Evolutionary conservation across 148 eudicot genomes (phyloP).

Genomic region (Rhododendron ovatum): DNA sequence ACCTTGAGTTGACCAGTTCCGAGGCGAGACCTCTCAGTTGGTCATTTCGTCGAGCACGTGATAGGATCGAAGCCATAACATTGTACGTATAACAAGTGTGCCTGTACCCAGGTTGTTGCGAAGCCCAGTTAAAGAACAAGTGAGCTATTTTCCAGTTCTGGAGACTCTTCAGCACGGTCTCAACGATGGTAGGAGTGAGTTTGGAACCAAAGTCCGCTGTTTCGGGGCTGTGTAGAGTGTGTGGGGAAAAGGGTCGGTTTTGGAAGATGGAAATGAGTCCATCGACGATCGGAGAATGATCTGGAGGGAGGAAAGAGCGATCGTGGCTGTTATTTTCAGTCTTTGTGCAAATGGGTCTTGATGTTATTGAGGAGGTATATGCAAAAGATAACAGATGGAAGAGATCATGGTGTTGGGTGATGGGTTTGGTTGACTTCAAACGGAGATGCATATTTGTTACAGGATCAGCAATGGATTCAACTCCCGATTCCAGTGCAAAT

Average conservation of each 20-base stretch:
- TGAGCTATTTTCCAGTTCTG: constrained; percentile 54
- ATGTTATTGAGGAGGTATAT: neutral
- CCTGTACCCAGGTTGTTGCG: constrained; percentile 43
- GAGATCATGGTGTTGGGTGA: too few species aligned
- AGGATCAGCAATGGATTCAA: too few species aligned
- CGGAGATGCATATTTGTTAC: neutral
- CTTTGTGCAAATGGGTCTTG: constrained; percentile 1
- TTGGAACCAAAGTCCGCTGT: constrained; percentile 35
- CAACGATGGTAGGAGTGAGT: constrained; percentile 56
- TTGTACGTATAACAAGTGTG: constrained; percentile 70
- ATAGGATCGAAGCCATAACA: constrained; percentile 67
- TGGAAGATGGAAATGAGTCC: constrained; percentile 49
- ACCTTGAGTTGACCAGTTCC: constrained; percentile 29
- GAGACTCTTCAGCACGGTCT: constrained; percentile 39
- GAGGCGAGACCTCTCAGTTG: constrained; percentile 35
- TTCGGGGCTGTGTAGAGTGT: neutral
- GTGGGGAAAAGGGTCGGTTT: constrained; percentile 12
- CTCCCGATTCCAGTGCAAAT: too few species aligned
- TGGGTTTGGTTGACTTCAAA: neutral
- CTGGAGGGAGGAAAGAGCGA: neutral
- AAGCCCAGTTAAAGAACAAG: constrained; percentile 66
- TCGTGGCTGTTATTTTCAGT: neutral
- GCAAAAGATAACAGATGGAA: neutral
- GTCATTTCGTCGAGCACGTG: constrained; percentile 83
- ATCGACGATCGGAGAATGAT: constrained; percentile 13